These are phyloP conservation scores for Boeremia lycopersici DNA, from an alignment of 2,329 filamentous ascomycete genomes.

Conservation along the genomic window DNA sequence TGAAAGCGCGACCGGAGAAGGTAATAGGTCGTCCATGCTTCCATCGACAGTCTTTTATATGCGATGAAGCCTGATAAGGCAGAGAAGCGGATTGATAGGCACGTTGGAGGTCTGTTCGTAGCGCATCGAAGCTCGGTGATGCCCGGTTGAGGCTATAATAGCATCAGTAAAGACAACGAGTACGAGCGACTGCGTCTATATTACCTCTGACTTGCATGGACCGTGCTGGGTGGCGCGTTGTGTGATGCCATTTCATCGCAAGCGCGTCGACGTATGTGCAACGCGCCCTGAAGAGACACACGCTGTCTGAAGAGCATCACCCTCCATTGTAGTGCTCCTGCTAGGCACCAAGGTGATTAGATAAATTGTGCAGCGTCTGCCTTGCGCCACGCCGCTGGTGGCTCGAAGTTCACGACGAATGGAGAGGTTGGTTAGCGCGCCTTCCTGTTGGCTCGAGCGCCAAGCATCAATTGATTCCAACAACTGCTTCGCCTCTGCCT, in stretches of 20 bases:
- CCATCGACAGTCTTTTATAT: conserved; percentile 21
- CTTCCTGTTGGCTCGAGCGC: conserved; percentile 16
- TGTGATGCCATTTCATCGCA: conserved; percentile 20
- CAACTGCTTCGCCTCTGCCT: conserved; percentile 15
- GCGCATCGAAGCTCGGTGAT: background rate
- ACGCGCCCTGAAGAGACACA: conserved; percentile 35
- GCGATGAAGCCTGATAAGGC: conserved; percentile 6
- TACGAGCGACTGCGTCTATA: background rate
- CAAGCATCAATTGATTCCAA: conserved; percentile 28
- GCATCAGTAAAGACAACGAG: background rate
- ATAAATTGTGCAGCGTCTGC: conserved; percentile 22
- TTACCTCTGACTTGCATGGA: conserved; percentile 1
- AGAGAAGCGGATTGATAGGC: conserved; percentile 10
- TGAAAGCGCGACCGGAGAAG: conserved; percentile 13
- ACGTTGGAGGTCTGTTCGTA: background rate
- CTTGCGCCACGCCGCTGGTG: conserved; percentile 21
- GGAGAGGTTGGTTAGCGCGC: conserved; percentile 26
- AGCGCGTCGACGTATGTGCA: conserved; percentile 22
- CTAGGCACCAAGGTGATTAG: conserved; percentile 34
- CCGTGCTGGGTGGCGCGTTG: conserved; percentile 2
- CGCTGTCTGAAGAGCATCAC: conserved; percentile 41
- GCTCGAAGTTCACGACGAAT: conserved; percentile 1
- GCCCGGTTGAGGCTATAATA: background rate
- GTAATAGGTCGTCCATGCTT: conserved; percentile 27
- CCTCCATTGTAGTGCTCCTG: conserved; percentile 44